Evolutionary conservation across 2,329 filamentous ascomycete species (phyloP), one percentile per base, ranked within the genome.

Genomic region (Clarireedia sp.): DNA sequence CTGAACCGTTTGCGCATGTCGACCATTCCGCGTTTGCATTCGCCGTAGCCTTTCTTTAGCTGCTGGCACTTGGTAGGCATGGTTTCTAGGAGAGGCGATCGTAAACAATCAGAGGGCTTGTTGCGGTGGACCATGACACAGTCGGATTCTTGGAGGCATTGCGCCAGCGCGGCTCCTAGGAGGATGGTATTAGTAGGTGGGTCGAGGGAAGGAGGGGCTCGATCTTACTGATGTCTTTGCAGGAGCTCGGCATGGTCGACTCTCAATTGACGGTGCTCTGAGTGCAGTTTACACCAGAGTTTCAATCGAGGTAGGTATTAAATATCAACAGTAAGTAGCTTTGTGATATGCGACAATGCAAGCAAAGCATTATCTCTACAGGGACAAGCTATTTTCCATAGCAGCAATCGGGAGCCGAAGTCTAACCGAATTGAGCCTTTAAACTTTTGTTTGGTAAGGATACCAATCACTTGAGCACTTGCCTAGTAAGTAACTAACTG

Each of bases 1-100:
- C 94, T 83, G 74, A 99, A 97, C 36, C 94, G 87, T 76, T 97
- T 97, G 71, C 94, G 89, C 94, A 99, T 99, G 71, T 99, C 94
- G 64, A 97, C 87, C 83, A 95, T 83, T 62, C 94, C 94, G 62
- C 92, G 87, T 68, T 95, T 95, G 80, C 94, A 99, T 70, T 96
- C 89, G 70, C 89, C 88, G 67, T 95, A 94, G 46, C 90, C 90
- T 71, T 90, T 91, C 71, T 92, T 90, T 58, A 99, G 80, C 72
- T 96, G 92, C 70, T 92, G 90, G 74, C 94, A 99, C 73, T 87
- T 85, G 23, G 81, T 85, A 19, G 94, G 92, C 14, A 99, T 83
- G 6, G 85, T 86, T 60, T 94, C 85, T 70, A 83, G 78, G 60
- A 95, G 83, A 3, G 92, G 92, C 17, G 85, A 79, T 48, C 89